Evolutionary conservation across 495 filamentous ascomycete species (phyloP), one percentile per base, ranked within the genome.

Genomic region (Penicillium tannophilum): DNA sequence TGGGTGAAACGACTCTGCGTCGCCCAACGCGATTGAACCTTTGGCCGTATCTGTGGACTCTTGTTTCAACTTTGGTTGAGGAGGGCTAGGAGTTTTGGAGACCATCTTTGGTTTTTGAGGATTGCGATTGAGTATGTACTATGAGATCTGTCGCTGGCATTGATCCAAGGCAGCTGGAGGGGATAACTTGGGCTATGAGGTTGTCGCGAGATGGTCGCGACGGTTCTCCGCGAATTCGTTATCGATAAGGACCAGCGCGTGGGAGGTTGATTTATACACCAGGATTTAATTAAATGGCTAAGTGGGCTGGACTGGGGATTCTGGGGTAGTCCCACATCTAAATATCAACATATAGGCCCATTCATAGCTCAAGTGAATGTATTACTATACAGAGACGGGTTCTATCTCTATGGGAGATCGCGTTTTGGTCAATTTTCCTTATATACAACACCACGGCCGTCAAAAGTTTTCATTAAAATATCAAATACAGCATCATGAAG

Each of bases 401-500:
- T 20, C 20, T 23, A 45, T 23, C 42, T 31, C 48, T 51, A 36
- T 14, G 51, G 51, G 39, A 50, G 45, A 12, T 49, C 51, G 43
- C 54, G 48, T 39, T 58, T 62, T 9, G 55, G 19, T 55, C 33
- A 49, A 52, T 56, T 39, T 46, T 39, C 59, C 54, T 33, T 60
- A 63, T 63, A 48, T 63, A 63, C 55, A 65, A 45, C 20, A 47
- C 26, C 42, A 39, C 48, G 56, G 59, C 59, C 63, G 55, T 62
- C 39, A 56, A 58, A 60, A 41, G 54, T 49, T 52, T 62, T 58
- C 58, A 64, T 60, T 64, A 59, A 62, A 52, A 49, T 62, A 67
- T 62, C 59, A 43, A 47, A 58, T 62, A 67, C 59, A 59, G 55
- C 47, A 60, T 62, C 59, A 50, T 67, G 43, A 64, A 59, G 52